phyloP scores from a whole-genome alignment of 345 rosid genomes.

The Litchi chinensis region DNA sequence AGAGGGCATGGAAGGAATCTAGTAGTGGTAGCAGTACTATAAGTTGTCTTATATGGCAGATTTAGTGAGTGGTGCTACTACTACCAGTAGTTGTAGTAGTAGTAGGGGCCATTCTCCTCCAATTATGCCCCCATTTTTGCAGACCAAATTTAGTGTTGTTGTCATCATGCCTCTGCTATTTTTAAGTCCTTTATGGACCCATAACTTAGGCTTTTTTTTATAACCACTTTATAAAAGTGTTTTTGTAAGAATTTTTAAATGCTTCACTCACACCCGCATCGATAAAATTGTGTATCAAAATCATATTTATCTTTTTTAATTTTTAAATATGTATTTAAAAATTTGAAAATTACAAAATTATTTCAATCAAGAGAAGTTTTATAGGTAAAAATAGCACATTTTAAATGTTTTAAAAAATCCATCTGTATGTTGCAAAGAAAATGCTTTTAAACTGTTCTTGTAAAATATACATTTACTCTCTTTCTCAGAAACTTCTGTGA shows the following conservation, averaged over 20 bases:
- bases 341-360: too few species aligned
- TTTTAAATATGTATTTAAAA: too few species aligned
- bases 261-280: neutral
- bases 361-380: too few species aligned
- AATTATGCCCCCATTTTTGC: conserved; percentile 8
- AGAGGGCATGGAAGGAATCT: conserved; percentile 6
- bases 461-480: neutral
- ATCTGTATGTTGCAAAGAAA: too few species aligned
- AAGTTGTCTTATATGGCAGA: conserved; percentile 14
- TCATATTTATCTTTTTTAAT: too few species aligned
- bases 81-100: neutral
- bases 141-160: conserved; percentile 24
- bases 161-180: conserved; percentile 19
- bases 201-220: neutral
- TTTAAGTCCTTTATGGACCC: neutral
- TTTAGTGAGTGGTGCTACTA: conserved; percentile 10
- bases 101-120: conserved; percentile 20
- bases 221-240: neutral
- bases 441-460: too few species aligned
- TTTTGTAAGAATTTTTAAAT: neutral
- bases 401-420: too few species aligned
- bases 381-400: too few species aligned
- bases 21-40: neutral
- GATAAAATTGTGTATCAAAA: neutral
- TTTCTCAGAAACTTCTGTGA: neutral